Conservation (phyloP, 2,329 filamentous ascomycete species). For the Trichoderma harzianum region DNA sequence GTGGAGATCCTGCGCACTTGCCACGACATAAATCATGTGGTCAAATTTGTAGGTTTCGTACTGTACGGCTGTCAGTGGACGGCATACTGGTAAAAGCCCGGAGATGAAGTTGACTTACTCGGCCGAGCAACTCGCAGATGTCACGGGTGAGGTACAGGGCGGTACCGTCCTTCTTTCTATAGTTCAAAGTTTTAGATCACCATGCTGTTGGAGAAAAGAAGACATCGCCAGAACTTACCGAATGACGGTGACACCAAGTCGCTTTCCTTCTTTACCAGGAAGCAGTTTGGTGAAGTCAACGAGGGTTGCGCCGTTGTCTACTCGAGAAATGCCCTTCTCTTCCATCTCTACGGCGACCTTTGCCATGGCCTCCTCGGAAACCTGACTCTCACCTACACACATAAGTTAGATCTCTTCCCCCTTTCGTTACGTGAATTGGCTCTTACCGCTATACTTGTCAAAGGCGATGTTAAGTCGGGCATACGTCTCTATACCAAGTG, state of each 20-base stretch:
- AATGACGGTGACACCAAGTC: conserved; percentile 66
- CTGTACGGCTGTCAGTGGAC: conserved; percentile 8
- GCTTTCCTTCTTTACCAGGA: conserved; percentile 63
- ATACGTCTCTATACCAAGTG: conserved; percentile 50
- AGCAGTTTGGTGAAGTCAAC: conserved; percentile 69
- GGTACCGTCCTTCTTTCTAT: conserved; percentile 65
- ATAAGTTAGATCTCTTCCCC: not conserved
- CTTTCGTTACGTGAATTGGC: not conserved
- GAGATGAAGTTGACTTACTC: conserved; percentile 32
- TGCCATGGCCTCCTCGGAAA: conserved; percentile 64
- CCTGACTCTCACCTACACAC: conserved; percentile 69
- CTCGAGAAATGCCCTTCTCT: conserved; percentile 62
- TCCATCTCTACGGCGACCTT: conserved; percentile 59
- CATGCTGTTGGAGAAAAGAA: not conserved
- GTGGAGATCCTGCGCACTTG: conserved; percentile 68
- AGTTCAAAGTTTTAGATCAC: not conserved
- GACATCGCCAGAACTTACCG: conserved; percentile 34
- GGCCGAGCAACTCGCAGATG: conserved; percentile 68
- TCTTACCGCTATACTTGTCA: conserved; percentile 54
- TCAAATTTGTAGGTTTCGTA: conserved; percentile 64
- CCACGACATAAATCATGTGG: conserved; percentile 78
- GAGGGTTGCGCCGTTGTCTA: conserved; percentile 69
- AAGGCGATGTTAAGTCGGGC: conserved; percentile 68
- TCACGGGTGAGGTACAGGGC: conserved; percentile 76
- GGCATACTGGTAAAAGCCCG: not conserved